These are phyloP conservation scores for Barnettozyma californica DNA, from an alignment of 805 yeast species.

Conservation along the genomic window DNA sequence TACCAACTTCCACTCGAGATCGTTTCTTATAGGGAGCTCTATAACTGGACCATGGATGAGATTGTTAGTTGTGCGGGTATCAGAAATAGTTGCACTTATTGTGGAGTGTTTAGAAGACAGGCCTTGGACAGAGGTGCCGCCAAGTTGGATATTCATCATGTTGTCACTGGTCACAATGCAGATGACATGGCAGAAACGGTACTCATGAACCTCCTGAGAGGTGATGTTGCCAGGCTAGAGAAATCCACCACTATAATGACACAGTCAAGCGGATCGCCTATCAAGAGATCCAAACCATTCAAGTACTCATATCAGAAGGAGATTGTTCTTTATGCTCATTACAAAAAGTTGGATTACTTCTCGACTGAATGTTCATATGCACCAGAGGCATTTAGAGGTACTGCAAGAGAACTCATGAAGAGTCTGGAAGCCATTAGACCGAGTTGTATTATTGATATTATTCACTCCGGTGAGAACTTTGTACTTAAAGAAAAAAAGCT, in stretches of 20 bases:
- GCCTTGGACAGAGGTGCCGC: slow-evolving; percentile 96
- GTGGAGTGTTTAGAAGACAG: slow-evolving; percentile 96
- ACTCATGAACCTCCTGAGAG: slow-evolving; percentile 87
- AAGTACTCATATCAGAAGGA: slow-evolving; percentile 96
- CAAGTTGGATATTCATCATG: slow-evolving; percentile 77
- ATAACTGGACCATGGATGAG: slow-evolving; percentile 98
- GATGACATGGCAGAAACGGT: slow-evolving; percentile 99
- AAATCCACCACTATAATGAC: slow-evolving; percentile 85
- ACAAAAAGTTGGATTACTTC: slow-evolving; percentile 89
- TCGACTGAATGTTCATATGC: slow-evolving; percentile 98
- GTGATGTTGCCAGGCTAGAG: slow-evolving; percentile 92
- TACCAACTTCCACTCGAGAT: slow-evolving; percentile 75
- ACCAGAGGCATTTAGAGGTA: slow-evolving; percentile 97
- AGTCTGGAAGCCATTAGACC: slow-evolving; percentile 88
- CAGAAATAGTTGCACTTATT: slow-evolving; percentile 91
- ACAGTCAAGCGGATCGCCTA: slow-evolving; percentile 76
- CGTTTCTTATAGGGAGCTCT: slow-evolving; percentile 80
- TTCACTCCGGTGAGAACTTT: slow-evolving; percentile 87
- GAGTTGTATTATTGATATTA: slow-evolving; percentile 88
- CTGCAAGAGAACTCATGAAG: slow-evolving; percentile 89
- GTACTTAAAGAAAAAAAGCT: slow-evolving; percentile 55
- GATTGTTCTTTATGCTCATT: slow-evolving; percentile 94
- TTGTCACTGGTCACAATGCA: slow-evolving; percentile 97
- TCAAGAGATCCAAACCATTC: slow-evolving; percentile 91
- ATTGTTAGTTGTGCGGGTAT: slow-evolving; percentile 93